Conservation (phyloP, 78 protist genomes). For the Dictyostelium citrinum region DNA sequence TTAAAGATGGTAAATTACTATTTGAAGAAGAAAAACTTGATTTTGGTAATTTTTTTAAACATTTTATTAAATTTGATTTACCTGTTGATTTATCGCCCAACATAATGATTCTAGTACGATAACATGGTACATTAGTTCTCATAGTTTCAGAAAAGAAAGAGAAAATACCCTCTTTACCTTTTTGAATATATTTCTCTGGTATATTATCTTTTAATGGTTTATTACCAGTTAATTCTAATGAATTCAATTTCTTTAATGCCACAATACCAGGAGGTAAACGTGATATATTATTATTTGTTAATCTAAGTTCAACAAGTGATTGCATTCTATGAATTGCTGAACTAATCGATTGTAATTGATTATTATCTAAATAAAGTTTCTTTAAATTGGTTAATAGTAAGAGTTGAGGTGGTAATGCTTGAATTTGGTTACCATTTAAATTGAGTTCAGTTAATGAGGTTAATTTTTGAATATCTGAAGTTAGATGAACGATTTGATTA, state of each 20-base stretch:
- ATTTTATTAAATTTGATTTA: constrained; percentile 56
- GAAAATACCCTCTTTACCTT: constrained; percentile 67
- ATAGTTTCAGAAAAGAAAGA: constrained; percentile 50
- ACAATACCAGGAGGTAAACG: constrained; percentile 73
- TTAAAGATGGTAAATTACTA: neutral
- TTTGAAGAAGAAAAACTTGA: neutral
- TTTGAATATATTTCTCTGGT: constrained; percentile 38
- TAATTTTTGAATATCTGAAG: constrained; percentile 34
- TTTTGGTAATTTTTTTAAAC: constrained; percentile 49
- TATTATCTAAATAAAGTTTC: constrained; percentile 55
- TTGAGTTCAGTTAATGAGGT: constrained; percentile 26
- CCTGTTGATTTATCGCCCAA: constrained; percentile 51
- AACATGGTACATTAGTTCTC: constrained; percentile 65
- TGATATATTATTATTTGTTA: constrained; percentile 52
- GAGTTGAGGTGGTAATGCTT: constrained; percentile 28
- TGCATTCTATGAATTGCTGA: constrained; percentile 75
- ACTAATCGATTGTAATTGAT: constrained; percentile 43
- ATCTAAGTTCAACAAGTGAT: constrained; percentile 34
- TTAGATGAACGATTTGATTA: constrained; percentile 18
- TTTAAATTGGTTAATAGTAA: constrained; percentile 28
- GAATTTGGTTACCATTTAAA: constrained; percentile 42
- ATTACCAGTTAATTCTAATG: constrained; percentile 45
- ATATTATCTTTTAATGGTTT: constrained; percentile 43
- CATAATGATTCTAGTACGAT: constrained; percentile 40
- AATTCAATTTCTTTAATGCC: constrained; percentile 43